Percentiles rank a stretch among this genome's conserved stretches.
Conservation (phyloP, 2,329 filamentous ascomycete species). For the Neofusicoccum sp. region DNA sequence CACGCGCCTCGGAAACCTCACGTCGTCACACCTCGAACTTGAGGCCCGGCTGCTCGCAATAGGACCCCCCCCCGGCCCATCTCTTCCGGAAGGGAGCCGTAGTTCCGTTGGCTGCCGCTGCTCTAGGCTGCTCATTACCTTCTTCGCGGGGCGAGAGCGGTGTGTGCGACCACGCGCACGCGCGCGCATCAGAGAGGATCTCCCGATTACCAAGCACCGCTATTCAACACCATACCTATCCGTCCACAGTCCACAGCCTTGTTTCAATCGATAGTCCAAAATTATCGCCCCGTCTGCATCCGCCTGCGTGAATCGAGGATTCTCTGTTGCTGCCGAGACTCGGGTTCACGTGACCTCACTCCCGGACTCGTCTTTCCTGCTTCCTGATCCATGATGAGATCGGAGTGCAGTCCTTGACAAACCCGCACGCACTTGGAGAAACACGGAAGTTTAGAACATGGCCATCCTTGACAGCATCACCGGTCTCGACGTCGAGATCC, state of each 20-base stretch:
- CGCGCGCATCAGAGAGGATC: no score
- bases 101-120: no score
- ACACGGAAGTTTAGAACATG: not conserved
- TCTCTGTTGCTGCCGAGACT: not conserved
- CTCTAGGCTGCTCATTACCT: not conserved
- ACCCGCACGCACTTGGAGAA: not conserved
- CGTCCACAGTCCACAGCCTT: no score
- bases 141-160: not conserved
- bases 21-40: not conserved
- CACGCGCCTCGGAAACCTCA: not conserved
- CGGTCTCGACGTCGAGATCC: constrained; percentile 7
- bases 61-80: not conserved
- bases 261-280: not conserved
- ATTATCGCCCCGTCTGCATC: not conserved
- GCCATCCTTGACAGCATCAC: not conserved
- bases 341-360: not conserved
- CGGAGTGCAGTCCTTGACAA: not conserved
- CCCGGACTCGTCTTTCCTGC: not conserved
- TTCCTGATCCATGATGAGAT: not conserved
- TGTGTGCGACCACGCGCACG: no score
- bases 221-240: no score
- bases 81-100: not conserved
- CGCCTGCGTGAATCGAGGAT: not conserved
- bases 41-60: not conserved
- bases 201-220: no score